Base-by-base conservation (phyloP, 441 rosid species). In the Arabidopsis lyrata region DNA sequence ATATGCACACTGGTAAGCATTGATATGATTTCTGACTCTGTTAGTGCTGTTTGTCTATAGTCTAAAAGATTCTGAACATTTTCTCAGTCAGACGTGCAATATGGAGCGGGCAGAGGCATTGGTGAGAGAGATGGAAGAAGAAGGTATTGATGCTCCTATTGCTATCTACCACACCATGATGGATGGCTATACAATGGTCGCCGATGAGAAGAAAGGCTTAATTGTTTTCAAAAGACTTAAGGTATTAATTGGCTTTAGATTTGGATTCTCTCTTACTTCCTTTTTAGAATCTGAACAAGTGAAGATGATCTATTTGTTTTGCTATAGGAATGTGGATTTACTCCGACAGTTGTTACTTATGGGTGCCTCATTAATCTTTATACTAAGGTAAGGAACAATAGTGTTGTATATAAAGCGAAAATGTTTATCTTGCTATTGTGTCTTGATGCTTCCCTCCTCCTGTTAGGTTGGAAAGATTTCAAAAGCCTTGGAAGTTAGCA, bases 111-210 rank as follows among this genome's bases (percentile, higher is more conserved):
- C 97, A 49, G 96, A 95, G 83, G 91, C 81, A 63, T 82, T 95
- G 75, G 98, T 90, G 45, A 89, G 95, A 72, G 92, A 92, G 84
- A 92, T 95, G 98, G 99, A 95, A 81, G 99, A 90, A 83, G 97
- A 95, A 78, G 98, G 98, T 63, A 89, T 92, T 39, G 98, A 91
- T 74, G 98, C 99, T 77, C 96, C 96, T 24, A 85, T 92, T 67
- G 92, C 88, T 64, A 86, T 92, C 62, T 95, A 92, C 80, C 96
- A 95, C 72, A 90, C 92, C 8, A 91, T 95, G 99, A 95, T 95
- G 95, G 95, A 92, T 78, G 99, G 99, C 18, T 95, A 95, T 77
- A 85, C 95, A 36, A 90, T 84, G 86, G 81, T 89, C 75, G 81
- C 84, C 34, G 82, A 89, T 78, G 99, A 87, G 83, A 85, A 90